Evolutionary conservation across 2,329 filamentous ascomycete species (phyloP), one percentile per base, ranked within the genome.

Genomic region (Aureobasidium sp.): DNA sequence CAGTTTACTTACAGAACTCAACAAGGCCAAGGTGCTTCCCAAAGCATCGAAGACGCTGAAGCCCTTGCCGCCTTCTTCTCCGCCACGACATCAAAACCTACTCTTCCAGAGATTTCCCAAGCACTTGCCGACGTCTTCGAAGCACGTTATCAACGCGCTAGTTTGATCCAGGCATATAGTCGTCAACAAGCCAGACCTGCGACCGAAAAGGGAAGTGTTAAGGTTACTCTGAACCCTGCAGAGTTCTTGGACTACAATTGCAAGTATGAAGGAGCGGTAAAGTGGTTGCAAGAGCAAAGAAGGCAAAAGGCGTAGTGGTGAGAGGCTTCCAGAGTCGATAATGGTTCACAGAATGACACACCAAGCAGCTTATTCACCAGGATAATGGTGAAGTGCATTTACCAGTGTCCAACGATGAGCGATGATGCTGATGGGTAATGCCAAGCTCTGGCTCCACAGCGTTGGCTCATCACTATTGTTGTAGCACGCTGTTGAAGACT

Each of bases 171-270:
- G 63, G 64, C 65, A 8, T 78, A 77, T 51, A 78, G 75, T 63
- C 72, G 78, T n/a, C 73, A 79, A 50, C 70, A 74, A 2, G 76
- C 75, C 5, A 73, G 68, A 56, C 74, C 76, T 2, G 76, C 72
- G 0, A 76, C 74, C 0, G 74, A 72, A 10, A 65, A 69, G 36
- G 69, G 67, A 0, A 70, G 67, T 27, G 71, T 65, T 9, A 70
- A 69, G 62, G 67, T 77, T 6, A 74, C 68, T 26, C 71, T 76
- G 69, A 72, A 72, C 5, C 73, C 75, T 0, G 73, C 69, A n/a
- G 71, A 77, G 63, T 78, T 77, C 47, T 73, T 77, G 20, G 71
- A 76, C 50, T 77, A 76, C 55, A 77, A 20, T 20, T 77, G 73
- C 56, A 62, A 63, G 12, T 77, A 77, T 62, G 62, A 67, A 47